Percentiles rank a stretch among this genome's conserved stretches.
These are phyloP conservation scores for Cokeromyces recurvatus DNA, from an alignment of 371 early-diverging fungal genomes.

Conservation along the genomic window DNA sequence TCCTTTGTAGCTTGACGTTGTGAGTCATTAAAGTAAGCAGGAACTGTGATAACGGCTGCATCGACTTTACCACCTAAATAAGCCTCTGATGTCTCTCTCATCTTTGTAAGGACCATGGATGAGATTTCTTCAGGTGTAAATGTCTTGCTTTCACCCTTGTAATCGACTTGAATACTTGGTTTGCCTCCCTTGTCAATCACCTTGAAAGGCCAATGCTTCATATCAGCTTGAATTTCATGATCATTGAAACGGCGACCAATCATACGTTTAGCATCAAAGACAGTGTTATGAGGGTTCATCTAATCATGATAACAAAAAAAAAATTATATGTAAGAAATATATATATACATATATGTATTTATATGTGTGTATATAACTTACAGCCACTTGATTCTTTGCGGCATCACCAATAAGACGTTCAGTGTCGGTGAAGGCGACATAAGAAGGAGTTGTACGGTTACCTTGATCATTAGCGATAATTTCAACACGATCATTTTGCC, in stretches of 20 bases:
- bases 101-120: constrained; percentile 87
- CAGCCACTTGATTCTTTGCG: constrained; percentile 73
- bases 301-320: constrained; percentile 54
- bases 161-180: constrained; percentile 89
- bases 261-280: constrained; percentile 93
- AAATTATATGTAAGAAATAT: too few species aligned
- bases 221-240: constrained; percentile 78
- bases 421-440: constrained; percentile 71
- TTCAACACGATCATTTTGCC: constrained; percentile 81
- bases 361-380: constrained; percentile 25
- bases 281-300: constrained; percentile 86
- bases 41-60: constrained; percentile 81
- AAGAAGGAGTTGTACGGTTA: constrained; percentile 81
- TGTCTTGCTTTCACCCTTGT: constrained; percentile 75
- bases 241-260: constrained; percentile 94
- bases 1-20: constrained; percentile 98
- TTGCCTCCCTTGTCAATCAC: constrained; percentile 91
- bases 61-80: constrained; percentile 75
- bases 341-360: too few species aligned
- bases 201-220: constrained; percentile 86
- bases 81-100: constrained; percentile 91
- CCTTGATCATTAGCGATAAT: constrained; percentile 74
- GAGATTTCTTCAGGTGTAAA: constrained; percentile 97
- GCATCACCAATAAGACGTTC: constrained; percentile 80
- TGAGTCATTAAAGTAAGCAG: constrained; percentile 80